Percentiles rank a stretch among this genome's conserved stretches.
These are phyloP conservation scores for Adansonia grandidieri DNA, from an alignment of 441 rosid genomes.

Conservation along the genomic window DNA sequence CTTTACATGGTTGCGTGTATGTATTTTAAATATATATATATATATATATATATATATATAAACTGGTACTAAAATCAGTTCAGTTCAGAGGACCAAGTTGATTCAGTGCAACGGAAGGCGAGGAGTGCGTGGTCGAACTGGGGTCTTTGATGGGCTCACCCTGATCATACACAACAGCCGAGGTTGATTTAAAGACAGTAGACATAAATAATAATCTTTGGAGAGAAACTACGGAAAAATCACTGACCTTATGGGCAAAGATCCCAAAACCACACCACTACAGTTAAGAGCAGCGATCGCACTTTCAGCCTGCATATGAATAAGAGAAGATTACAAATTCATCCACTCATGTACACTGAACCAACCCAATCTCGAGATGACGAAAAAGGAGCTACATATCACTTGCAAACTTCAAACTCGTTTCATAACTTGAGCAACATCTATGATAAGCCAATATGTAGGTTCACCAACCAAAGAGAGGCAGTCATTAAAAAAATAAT, in stretches of 20 bases:
- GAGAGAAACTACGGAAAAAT: slow-evolving; percentile 9
- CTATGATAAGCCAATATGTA: background rate
- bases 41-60: slow-evolving; percentile 32
- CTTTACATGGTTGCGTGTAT: slow-evolving; percentile 55
- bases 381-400: background rate
- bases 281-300: slow-evolving; percentile 89
- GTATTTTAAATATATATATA: slow-evolving; percentile 14
- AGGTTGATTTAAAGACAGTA: slow-evolving; percentile 12
- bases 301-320: slow-evolving; percentile 74
- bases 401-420: background rate
- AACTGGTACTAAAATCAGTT: slow-evolving; percentile 33
- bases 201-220: slow-evolving; percentile 1
- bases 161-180: slow-evolving; percentile 39
- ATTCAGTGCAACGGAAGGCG: slow-evolving; percentile 55
- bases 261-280: slow-evolving; percentile 80
- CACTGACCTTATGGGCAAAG: slow-evolving; percentile 75
- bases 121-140: slow-evolving; percentile 75
- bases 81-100: slow-evolving; percentile 10
- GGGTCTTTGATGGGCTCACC: slow-evolving; percentile 87
- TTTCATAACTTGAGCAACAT: background rate
- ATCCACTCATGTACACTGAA: background rate
- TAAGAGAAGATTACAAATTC: slow-evolving; percentile 4
- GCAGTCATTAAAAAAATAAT: slow-evolving; percentile 2
- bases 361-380: background rate
- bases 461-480: slow-evolving; percentile 2